Conservation (phyloP, 352 stramenopile genomes). For the Phytophthora multivora region DNA sequence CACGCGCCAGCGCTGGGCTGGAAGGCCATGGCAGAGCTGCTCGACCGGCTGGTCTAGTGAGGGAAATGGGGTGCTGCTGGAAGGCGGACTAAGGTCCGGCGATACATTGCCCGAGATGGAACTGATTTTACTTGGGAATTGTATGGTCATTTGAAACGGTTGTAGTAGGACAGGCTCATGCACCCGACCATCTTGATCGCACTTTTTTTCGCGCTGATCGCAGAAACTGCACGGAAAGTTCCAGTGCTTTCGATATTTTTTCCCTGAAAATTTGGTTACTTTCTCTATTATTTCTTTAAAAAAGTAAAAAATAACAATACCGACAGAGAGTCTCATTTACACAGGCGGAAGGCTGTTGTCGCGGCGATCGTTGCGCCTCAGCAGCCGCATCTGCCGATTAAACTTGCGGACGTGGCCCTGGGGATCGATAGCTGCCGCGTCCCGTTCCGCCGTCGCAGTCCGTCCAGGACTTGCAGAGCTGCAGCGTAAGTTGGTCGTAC, state of each 20-base stretch:
- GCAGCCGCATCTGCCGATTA: conserved; percentile 70
- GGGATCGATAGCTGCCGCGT: conserved; percentile 35
- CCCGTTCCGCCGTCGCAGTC: background rate
- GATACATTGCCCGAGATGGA: conserved; percentile 5
- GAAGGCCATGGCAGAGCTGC: conserved; percentile 20
- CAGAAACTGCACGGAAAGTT: conserved; percentile 25
- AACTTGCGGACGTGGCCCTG: conserved; percentile 68
- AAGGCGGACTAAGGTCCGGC: conserved; percentile 1
- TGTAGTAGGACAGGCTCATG: too few species aligned
- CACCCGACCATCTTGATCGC: background rate
- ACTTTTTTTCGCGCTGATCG: conserved; percentile 9
- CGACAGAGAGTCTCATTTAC: background rate
- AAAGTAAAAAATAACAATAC: too few species aligned
- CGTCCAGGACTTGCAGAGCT: background rate
- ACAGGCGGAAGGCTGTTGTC: conserved; percentile 44
- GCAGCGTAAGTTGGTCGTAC: conserved; percentile 1
- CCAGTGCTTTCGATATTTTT: too few species aligned
- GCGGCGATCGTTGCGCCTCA: conserved; percentile 61
- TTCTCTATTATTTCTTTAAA: too few species aligned
- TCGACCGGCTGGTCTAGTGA: conserved; percentile 8
- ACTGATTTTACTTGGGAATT: conserved; percentile 17
- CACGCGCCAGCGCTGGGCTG: conserved; percentile 6
- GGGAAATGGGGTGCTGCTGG: conserved; percentile 11
- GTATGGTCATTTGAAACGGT: background rate
- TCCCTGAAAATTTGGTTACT: too few species aligned